These are phyloP conservation scores for Trichosporon faecale DNA, from an alignment of 1,284 basidiomycete species.

Conservation along the genomic window DNA sequence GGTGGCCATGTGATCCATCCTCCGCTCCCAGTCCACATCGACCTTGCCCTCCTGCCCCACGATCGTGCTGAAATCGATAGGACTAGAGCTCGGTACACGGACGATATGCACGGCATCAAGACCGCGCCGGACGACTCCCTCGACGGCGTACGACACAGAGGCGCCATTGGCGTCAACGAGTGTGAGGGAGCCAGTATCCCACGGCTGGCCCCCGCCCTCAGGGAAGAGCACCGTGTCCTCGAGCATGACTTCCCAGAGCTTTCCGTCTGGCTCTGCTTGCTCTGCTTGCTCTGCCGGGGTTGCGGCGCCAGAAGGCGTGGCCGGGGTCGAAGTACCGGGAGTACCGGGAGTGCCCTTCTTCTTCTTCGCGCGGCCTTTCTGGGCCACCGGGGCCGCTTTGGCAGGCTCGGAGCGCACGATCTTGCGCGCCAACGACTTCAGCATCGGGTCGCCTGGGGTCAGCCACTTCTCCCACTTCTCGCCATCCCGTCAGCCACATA, in stretches of 20 bases:
- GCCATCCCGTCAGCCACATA: too few relatives aligned
- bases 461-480: background rate
- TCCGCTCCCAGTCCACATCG: slow-evolving; percentile 63
- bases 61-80: slow-evolving; percentile 50
- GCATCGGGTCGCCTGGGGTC: slow-evolving; percentile 47
- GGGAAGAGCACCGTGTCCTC: slow-evolving; percentile 85
- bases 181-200: slow-evolving; percentile 67
- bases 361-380: slow-evolving; percentile 42
- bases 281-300: slow-evolving; percentile 14
- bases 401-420: slow-evolving; percentile 34
- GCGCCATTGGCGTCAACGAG: slow-evolving; percentile 40
- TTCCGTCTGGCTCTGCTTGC: slow-evolving; percentile 22
- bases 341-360: slow-evolving; percentile 31
- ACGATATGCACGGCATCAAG: slow-evolving; percentile 77
- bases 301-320: slow-evolving; percentile 11
- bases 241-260: slow-evolving; percentile 59
- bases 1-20: slow-evolving; percentile 79
- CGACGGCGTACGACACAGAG: slow-evolving; percentile 60
- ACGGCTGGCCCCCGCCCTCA: slow-evolving; percentile 80
- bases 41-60: slow-evolving; percentile 60
- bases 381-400: slow-evolving; percentile 32
- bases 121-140: slow-evolving; percentile 67
- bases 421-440: slow-evolving; percentile 36
- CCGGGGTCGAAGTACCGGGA: slow-evolving; percentile 9
- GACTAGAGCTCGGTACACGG: slow-evolving; percentile 46